Conservation (phyloP, 345 rosid genomes). For the Salix exigua region DNA sequence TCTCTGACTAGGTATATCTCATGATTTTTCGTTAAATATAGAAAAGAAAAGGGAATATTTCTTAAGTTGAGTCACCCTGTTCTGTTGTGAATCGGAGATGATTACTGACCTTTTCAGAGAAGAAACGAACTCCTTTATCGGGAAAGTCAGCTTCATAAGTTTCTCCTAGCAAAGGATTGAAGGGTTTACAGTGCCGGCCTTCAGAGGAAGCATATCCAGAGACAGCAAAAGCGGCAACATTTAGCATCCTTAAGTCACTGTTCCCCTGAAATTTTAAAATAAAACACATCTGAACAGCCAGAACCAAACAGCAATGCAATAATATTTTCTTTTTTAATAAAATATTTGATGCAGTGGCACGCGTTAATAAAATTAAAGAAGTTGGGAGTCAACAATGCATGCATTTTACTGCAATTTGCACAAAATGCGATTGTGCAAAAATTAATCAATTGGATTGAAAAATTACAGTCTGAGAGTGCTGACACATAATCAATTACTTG, state of each 20-base stretch:
- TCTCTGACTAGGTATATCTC: background rate
- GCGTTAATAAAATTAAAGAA: background rate
- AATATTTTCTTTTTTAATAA: background rate
- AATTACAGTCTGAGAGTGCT: no score
- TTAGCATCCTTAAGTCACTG: slow-evolving; percentile 61
- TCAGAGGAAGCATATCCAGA: slow-evolving; percentile 96
- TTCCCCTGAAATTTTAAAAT: slow-evolving; percentile 54
- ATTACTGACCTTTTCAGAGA: slow-evolving; percentile 85
- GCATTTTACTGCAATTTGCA: background rate
- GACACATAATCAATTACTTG: no score
- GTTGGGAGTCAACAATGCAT: background rate
- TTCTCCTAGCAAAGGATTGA: slow-evolving; percentile 94
- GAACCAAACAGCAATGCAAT: slow-evolving; percentile 1
- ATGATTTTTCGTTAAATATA: background rate
- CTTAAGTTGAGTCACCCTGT: background rate
- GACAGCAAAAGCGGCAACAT: slow-evolving; percentile 95
- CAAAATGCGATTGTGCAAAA: no score
- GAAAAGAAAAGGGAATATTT: background rate
- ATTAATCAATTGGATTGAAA: no score
- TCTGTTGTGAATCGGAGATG: background rate
- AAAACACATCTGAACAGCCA: background rate
- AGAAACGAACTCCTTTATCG: slow-evolving; percentile 84
- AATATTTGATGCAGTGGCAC: background rate
- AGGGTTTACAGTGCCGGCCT: slow-evolving; percentile 97
- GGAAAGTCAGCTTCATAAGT: slow-evolving; percentile 95